These are phyloP conservation scores for Russula earlei DNA, from an alignment of 768 basidiomycete species.

Conservation along the genomic window DNA sequence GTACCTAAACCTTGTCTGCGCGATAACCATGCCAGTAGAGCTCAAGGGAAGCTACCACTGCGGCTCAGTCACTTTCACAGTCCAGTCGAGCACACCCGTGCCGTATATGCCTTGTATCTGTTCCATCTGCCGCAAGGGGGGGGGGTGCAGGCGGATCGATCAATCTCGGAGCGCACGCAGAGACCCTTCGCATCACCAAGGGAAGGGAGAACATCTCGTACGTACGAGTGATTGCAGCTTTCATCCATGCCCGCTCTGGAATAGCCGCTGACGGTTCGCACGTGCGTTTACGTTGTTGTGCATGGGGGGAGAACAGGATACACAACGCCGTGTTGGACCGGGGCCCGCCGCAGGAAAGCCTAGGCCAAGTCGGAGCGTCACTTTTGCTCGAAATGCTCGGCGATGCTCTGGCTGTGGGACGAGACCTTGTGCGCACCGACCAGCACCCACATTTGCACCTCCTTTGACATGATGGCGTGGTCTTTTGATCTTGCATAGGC, in stretches of 20 bases:
- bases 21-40: too few relatives aligned
- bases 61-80: too few relatives aligned
- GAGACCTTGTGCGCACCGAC: too few relatives aligned
- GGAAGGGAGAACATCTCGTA: slow-evolving; percentile 48
- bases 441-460: not conserved
- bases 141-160: slow-evolving; percentile 56
- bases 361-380: too few relatives aligned
- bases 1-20: too few relatives aligned
- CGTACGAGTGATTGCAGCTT: slow-evolving; percentile 27
- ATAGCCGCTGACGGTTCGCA: too few relatives aligned
- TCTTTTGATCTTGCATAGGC: slow-evolving; percentile 27
- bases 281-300: too few relatives aligned
- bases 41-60: too few relatives aligned
- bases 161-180: slow-evolving; percentile 49
- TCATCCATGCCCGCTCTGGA: not conserved
- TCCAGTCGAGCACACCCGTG: too few relatives aligned
- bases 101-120: slow-evolving; percentile 63
- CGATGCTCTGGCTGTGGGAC: slow-evolving; percentile 68
- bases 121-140: slow-evolving; percentile 63
- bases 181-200: too few relatives aligned
- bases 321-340: slow-evolving; percentile 56
- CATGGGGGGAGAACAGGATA: slow-evolving; percentile 33
- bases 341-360: slow-evolving; percentile 38
- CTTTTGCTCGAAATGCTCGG: too few relatives aligned
- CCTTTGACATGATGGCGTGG: not conserved